These are phyloP conservation scores for Tolypocladium tropicale DNA, from an alignment of 2,329 filamentous ascomycete species.

Conservation along the genomic window DNA sequence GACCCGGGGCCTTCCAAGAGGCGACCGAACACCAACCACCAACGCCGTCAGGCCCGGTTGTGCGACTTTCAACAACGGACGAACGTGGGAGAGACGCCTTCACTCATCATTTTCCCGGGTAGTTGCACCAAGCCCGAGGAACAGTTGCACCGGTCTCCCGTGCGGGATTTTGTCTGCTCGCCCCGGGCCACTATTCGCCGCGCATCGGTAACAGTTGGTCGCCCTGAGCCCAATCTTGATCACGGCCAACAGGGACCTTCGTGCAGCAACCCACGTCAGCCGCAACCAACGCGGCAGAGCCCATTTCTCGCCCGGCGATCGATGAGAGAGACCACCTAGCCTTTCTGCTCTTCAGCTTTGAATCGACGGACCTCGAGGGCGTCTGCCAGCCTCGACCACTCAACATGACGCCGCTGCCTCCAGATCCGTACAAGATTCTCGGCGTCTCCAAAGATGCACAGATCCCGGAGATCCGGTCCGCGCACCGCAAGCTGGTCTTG, in stretches of 20 bases:
- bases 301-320: neutral
- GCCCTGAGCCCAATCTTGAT: neutral
- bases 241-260: neutral
- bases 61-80: constrained; percentile 1
- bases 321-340: neutral
- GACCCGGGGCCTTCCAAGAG: neutral
- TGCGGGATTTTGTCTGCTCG: neutral
- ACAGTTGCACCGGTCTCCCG: neutral
- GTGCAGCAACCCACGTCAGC: neutral
- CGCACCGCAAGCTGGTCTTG: constrained; percentile 77
- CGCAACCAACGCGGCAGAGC: neutral
- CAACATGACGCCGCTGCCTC: constrained; percentile 40
- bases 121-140: neutral
- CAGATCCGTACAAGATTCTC: constrained; percentile 72
- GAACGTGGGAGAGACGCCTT: neutral
- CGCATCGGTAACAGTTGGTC: neutral
- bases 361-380: constrained; percentile 1
- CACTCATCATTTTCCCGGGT: neutral
- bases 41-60: neutral
- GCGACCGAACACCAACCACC: constrained; percentile 4
- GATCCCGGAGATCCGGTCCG: constrained; percentile 60
- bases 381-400: constrained; percentile 1
- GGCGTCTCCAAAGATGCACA: constrained; percentile 65
- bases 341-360: neutral
- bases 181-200: neutral